These are phyloP conservation scores for Adansonia rubrostipa DNA, from an alignment of 441 rosid genomes.

Conservation along the genomic window DNA sequence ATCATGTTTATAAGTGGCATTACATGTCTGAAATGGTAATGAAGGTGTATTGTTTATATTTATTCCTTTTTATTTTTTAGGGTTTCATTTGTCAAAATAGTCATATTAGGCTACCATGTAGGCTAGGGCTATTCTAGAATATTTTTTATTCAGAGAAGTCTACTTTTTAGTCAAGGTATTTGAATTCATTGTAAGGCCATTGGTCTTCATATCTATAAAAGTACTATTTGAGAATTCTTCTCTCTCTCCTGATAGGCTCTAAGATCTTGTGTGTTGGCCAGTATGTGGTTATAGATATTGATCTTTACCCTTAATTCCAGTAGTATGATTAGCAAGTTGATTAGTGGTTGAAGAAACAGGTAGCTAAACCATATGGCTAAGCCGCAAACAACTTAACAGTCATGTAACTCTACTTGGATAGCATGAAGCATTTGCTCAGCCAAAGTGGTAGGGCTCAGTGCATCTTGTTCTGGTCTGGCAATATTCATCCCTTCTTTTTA, in stretches of 20 bases:
- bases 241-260: background rate
- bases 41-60: background rate
- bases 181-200: background rate
- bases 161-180: background rate
- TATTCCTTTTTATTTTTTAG: background rate
- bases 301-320: background rate
- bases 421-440: background rate
- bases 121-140: background rate
- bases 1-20: slow-evolving; percentile 12
- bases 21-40: background rate
- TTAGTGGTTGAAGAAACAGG: background rate
- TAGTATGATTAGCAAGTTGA: background rate
- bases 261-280: background rate
- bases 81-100: background rate
- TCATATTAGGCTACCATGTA: background rate
- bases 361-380: background rate
- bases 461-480: background rate
- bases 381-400: background rate
- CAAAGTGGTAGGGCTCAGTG: background rate
- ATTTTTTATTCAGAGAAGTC: background rate
- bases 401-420: background rate
- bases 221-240: background rate
- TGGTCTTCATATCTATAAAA: background rate
- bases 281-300: background rate
- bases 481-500: background rate